Base-by-base conservation (phyloP, 2,329 filamentous ascomycete genomes). In the Aureobasidium sp. region DNA sequence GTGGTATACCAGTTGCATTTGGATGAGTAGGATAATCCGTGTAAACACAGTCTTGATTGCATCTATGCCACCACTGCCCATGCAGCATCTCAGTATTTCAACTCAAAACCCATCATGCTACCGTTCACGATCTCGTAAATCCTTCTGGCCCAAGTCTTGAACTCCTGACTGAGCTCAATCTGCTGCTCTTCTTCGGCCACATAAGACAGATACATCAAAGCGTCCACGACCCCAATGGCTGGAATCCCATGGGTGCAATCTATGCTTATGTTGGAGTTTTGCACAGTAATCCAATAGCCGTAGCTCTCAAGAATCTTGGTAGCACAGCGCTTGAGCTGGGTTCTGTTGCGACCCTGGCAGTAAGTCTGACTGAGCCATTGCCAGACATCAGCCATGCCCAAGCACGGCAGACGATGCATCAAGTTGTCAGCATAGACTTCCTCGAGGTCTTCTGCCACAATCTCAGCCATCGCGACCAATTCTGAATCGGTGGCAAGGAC, bases 171-270 rank as follows among this genome's bases (percentile, higher is more conserved):
- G 14, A 59, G 54, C 13, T 29, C n/a, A 6, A 11, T 11, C 16
- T 59, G 16, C 44, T 30, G 57, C 29, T 65, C 51, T 5, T 54
- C 59, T 14, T 63, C 65, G 25, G 67, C 66, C 2, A 49, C 63
- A 41, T 65, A 3, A 45, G 29, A 65, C 25, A 71, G 39, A 2
- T 61, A 59, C 4, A 66, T 64, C 6, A 63, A 25, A 16, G 65
- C 68, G n/a, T 66, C 64, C 1, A 65, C 61, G 5, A 64, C 37
- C 1, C 16, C 32, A 1, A 55, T 50, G 3, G 29, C 10, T n/a
- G 32, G 42, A 2, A 48, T 37, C 2, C 42, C 54, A 30, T 39
- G n/a, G 2, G 21, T 14, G 16, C 1, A 11, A 13, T 48, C 42
- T 5, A 48, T 16, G 11, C n/a, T 44, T 7, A 47, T 7, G 10